phyloP scores from a whole-genome alignment of 2,329 filamentous ascomycete genomes.

The Blastomyces percursus region DNA sequence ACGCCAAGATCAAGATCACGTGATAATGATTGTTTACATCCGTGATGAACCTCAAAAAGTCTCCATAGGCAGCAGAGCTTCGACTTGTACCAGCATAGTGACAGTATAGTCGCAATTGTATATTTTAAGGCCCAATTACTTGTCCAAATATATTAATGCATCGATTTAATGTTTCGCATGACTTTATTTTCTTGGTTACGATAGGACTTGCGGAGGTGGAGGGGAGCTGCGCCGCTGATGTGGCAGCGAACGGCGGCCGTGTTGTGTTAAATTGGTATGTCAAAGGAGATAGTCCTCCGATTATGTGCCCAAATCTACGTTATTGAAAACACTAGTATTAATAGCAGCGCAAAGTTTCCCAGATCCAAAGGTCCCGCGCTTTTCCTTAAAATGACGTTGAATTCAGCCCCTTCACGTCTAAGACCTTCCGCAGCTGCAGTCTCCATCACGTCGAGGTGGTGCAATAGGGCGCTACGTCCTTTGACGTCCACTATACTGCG shows the following conservation, averaged over 20 bases:
- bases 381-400: not conserved
- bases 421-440: constrained; percentile 20
- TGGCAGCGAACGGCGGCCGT: not conserved
- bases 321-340: not conserved
- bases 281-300: not conserved
- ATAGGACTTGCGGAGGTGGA: not conserved
- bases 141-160: not conserved
- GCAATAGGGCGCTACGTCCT: constrained; percentile 34
- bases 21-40: constrained; percentile 1
- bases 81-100: not conserved
- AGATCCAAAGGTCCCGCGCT: not conserved
- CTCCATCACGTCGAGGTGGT: constrained; percentile 33
- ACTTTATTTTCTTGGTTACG: not conserved
- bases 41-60: not conserved
- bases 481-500: constrained; percentile 31
- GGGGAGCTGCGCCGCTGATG: not conserved
- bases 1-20: not conserved
- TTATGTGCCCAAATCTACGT: not conserved
- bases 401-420: constrained; percentile 9
- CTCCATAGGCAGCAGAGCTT: not conserved
- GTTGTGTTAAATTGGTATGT: not conserved
- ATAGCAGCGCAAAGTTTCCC: not conserved
- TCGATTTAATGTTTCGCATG: not conserved
- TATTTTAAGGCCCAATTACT: not conserved
- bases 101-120: not conserved